phyloP scores from a whole-genome alignment of 2,329 filamentous ascomycete genomes.

The Penicillium psychrosexuale region DNA sequence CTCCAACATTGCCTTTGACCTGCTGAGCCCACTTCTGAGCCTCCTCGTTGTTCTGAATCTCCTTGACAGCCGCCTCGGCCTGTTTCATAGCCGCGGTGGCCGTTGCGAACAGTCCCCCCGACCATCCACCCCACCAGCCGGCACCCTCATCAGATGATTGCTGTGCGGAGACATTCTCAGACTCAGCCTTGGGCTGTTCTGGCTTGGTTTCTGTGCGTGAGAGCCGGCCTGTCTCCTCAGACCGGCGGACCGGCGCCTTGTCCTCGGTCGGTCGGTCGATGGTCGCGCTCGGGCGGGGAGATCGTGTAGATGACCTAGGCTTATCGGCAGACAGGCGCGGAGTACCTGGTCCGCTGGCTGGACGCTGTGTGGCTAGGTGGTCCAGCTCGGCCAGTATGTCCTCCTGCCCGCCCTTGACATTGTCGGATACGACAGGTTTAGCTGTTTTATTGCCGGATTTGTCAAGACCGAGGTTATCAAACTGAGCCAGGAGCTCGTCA shows the following conservation, averaged over 20 bases:
- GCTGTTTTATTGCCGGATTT: constrained; percentile 28
- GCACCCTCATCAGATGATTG: constrained; percentile 55
- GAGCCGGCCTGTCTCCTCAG: constrained; percentile 70
- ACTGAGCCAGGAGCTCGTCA: constrained; percentile 51
- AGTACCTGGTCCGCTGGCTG: constrained; percentile 73
- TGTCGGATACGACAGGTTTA: constrained; percentile 24
- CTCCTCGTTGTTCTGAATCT: constrained; percentile 94
- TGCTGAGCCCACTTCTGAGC: constrained; percentile 95
- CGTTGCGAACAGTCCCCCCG: constrained; percentile 74
- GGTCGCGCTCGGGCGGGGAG: constrained; percentile 53
- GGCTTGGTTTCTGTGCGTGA: constrained; percentile 70
- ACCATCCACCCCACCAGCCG: constrained; percentile 65
- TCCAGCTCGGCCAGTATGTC: constrained; percentile 88
- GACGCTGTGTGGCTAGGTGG: constrained; percentile 68
- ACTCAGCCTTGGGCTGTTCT: constrained; percentile 42
- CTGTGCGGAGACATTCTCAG: constrained; percentile 47
- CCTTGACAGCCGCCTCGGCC: constrained; percentile 87
- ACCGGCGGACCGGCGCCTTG: constrained; percentile 61
- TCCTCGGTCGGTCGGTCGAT: constrained; percentile 64
- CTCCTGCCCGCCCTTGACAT: constrained; percentile 50
- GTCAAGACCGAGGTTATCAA: constrained; percentile 47
- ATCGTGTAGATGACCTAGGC: constrained; percentile 51
- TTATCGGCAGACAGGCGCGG: constrained; percentile 61
- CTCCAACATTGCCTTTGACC: constrained; percentile 81
- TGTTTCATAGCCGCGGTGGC: constrained; percentile 74